Base-by-base conservation (phyloP, 176 grass and related monocot genomes). In the Ensete ventricosum region DNA sequence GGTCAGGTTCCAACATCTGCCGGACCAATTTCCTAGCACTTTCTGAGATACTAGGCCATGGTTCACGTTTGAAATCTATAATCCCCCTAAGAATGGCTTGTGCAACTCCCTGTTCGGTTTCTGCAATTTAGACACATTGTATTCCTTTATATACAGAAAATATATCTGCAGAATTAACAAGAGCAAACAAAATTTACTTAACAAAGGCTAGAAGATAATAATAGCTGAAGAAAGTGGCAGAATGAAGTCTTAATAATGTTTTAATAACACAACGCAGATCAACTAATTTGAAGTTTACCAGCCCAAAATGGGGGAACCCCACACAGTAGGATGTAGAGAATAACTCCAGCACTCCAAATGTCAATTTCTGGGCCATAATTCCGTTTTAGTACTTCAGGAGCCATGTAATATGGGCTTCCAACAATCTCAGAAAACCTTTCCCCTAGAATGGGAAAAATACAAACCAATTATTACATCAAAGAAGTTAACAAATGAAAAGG, bases 341-440 rank as follows among this genome's bases (percentile, higher is more conserved):
- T 97, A 79, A 97, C 93, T 76, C 93, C 93, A 3, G 90, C 93
- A 17, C 93, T 97, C 93, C 93, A 97, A 67, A 97, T 88, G 72
- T 97, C 93, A 67, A 97, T 97, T 90, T 97, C 93, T 19, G 90
- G 93, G 54, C 93, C 93, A 76, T 97, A 97, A 73, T 93, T 97
- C 62, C 93, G 83, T 84, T 92, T 96, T 71, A 96, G 73, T 69
- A 96, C 93, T 84, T 96, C 93, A 0, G 93, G 93, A 58, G 93
- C 90, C 93, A 97, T 97, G 79, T 97, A 97, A 83, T 97, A 97
- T 24, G 93, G 93, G 77, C 93, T 97, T 88, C 93, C 93, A 19
- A 97, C 93, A 79, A 97, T 97, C 89, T 97, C 93, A 83, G 93
- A 97, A 79, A 97, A 97, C n/a, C 81, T 93, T 81, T 97, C 93